Evolutionary conservation across 1,284 basidiomycete species (phyloP).

Genomic region (Tetrapyrgos nigripes): DNA sequence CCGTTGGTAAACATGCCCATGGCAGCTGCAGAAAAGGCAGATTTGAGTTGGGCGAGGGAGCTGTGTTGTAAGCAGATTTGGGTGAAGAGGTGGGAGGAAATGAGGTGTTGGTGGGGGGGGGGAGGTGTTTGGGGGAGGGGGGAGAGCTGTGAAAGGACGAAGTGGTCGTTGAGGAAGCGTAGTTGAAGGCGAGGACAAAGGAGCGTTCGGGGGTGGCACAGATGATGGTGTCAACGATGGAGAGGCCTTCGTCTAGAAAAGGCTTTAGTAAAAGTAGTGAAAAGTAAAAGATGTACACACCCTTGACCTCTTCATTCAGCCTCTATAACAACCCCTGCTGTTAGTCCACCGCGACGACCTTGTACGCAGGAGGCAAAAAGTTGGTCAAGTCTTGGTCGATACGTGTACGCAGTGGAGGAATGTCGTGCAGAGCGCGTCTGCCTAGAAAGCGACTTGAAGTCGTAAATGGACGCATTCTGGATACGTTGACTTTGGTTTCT

Average conservation of each 20-base stretch:
- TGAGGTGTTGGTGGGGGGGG: conserved; percentile 34
- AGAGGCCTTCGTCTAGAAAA: conserved; percentile 59
- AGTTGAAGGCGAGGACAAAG: conserved; percentile 85
- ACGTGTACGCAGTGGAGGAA: conserved; percentile 65
- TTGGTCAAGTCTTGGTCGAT: conserved; percentile 74
- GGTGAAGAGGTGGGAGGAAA: conserved; percentile 44
- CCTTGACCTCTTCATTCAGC: conserved; percentile 74
- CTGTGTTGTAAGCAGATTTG: conserved; percentile 64
- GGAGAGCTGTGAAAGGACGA: conserved; percentile 90
- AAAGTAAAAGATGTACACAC: conserved; percentile 47
- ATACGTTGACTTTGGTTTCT: neutral
- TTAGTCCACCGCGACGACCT: conserved; percentile 77
- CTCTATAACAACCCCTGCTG: conserved; percentile 81
- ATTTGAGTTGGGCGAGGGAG: conserved; percentile 74
- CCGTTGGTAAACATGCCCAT: conserved; percentile 84
- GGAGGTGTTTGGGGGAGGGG: conserved; percentile 39
- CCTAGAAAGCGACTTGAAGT: too few species aligned
- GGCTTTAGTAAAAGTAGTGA: neutral
- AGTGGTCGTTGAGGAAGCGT: conserved; percentile 95
- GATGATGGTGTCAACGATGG: conserved; percentile 80
- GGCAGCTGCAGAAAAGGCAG: conserved; percentile 78
- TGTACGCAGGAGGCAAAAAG: conserved; percentile 74
- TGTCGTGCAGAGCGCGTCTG: conserved; percentile 53
- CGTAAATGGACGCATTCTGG: neutral
- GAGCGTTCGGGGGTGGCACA: conserved; percentile 68